Evolutionary conservation across 1,139 yeast species (phyloP), one percentile per base, ranked within the genome.

Genomic region (Saccharomyces hybrid): DNA sequence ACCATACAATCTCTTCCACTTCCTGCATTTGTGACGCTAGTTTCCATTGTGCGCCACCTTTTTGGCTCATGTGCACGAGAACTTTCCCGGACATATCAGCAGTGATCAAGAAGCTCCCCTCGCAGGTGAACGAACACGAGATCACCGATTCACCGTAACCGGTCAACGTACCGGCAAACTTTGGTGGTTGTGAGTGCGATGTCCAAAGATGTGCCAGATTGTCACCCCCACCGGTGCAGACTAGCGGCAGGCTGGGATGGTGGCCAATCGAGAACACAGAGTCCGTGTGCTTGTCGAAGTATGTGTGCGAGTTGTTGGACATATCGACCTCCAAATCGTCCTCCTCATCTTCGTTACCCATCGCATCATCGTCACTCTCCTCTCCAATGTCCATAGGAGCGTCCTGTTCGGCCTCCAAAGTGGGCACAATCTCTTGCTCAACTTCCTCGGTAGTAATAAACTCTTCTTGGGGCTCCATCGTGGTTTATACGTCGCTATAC

Each of bases 11-110:
- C 69, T 86, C 99, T 63, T 88, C 96, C 38, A 88, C 95, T 71
- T 90, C 97, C 66, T 88, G 91, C 59, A 88, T 74, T 60, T 85
- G 83, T 47, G 83, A 85, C 58, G 81, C 77, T 65, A 79, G 75
- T 61, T 76, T 79, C 98, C 98, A 91, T 59, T 81, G 79, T 68
- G 89, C 88, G 32, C 95, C 97, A 48, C 85, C 84, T 66, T 84
- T 84, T 47, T 78, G 72, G 2, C 90, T 74, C 66, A 82, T 81
- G 75, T 86, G 88, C 12, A 90, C 83, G 62, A 88, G 78, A 42
- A 93, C 76, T 61, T 82, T 82, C 54, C 99, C 99, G 53, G 83
- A 83, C 99, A 93, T 93, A 70, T 95, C 99, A 50, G 93, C 98
- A 6, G 97, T 86, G 8, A 93, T 79, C 47, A 88, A 76, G 66